Conservation (phyloP, 805 yeast species). For the Zygoascus bituminiphila region DNA sequence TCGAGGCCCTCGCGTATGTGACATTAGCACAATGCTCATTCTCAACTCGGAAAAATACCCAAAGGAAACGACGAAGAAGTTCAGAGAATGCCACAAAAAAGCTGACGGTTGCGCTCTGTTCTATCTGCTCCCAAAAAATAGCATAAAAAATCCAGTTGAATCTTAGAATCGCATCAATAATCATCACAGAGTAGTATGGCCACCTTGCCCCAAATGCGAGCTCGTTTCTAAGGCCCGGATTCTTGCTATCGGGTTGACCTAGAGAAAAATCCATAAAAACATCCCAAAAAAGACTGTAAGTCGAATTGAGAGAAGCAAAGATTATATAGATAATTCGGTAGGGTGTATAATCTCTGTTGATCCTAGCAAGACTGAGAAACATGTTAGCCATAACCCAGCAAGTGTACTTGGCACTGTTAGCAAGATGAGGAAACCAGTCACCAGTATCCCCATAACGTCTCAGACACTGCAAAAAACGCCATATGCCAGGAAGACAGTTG, state of each 20-base stretch:
- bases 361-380: conserved; percentile 70
- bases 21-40: conserved; percentile 94
- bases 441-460: conserved; percentile 90
- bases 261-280: conserved; percentile 94
- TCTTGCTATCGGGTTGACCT: conserved; percentile 53
- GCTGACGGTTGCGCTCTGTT: conserved; percentile 82
- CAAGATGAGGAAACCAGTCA: conserved; percentile 93
- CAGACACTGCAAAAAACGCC: conserved; percentile 86
- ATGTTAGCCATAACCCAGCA: conserved; percentile 61
- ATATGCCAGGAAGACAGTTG: conserved; percentile 74
- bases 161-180: conserved; percentile 63
- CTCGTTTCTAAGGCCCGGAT: conserved; percentile 60
- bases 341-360: conserved; percentile 36
- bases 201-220: conserved; percentile 52
- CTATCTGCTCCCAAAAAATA: conserved; percentile 62
- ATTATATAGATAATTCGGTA: conserved; percentile 54
- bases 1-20: conserved; percentile 72
- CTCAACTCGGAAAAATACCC: conserved; percentile 91
- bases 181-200: conserved; percentile 67
- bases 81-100: conserved; percentile 80
- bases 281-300: conserved; percentile 75
- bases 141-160: conserved; percentile 92
- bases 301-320: conserved; percentile 66
- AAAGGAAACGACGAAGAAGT: conserved; percentile 69
- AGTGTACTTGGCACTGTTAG: conserved; percentile 74